Evolutionary conservation across 805 yeast species (phyloP), one percentile per base, ranked within the genome.

Genomic region (Jamesozyma spencerorum): DNA sequence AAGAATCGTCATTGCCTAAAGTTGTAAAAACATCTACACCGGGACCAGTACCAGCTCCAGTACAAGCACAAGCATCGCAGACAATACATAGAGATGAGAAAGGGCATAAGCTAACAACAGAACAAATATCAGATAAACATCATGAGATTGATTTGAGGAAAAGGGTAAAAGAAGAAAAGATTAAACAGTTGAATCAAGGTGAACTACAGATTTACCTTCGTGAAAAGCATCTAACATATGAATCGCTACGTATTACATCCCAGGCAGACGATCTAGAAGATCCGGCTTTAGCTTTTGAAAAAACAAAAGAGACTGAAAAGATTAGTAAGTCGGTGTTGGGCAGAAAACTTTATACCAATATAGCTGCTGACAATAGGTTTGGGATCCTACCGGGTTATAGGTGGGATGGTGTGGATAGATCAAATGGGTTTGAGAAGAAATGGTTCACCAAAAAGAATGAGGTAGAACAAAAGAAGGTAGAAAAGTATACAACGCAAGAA

Each of bases 381-480:
- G 72, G 72, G 2, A 78, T 88, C 12, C 62, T 64, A 4, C 94
- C 96, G 0, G 96, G 97, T 0, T 66, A 68, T 48, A 67, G 85
- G 42, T 88, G 97, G 97, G 95, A 85, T 59, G 97, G 97, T 0
- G 79, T 88, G 2, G 88, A 85, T 60, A 65, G 97, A 44, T 78
- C 94, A 0, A 88, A 81, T 55, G 96, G 95, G 3, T 88, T 83
- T 60, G 97, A 88, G 55, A 66, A 63, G 37, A 65, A 71, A 40
- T 72, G 83, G 69, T 69, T 83, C 47, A 67, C 58, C 34, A 67
- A 54, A 49, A 68, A 62, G 41, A 56, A 58, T 12, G 70, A 69
- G 29, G 26, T 53, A 4, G 55, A 62, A 35, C 64, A 67, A 39
- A 43, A 46, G 5, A 60, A 63, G 38, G 46, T 55, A 7, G 50